Conservation (phyloP, 2,329 filamentous ascomycete genomes). For the Chaetomiaceae sp. region DNA sequence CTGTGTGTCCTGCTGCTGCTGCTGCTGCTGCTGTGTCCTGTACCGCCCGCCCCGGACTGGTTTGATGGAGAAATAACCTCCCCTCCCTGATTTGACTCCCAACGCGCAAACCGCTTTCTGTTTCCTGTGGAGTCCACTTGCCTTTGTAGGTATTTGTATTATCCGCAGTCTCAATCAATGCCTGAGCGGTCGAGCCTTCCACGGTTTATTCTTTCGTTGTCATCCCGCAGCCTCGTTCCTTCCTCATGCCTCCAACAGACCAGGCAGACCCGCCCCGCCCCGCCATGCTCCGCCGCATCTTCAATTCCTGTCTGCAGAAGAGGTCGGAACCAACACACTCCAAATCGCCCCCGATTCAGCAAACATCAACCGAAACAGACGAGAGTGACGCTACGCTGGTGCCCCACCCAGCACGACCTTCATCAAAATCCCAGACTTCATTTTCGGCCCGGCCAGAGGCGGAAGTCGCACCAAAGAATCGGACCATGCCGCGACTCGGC, state of each 20-base stretch:
- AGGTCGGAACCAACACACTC: slow-evolving; percentile 8
- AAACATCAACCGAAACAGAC: slow-evolving; percentile 21
- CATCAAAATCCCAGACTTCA: slow-evolving; percentile 1
- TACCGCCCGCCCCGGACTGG: too few relatives aligned
- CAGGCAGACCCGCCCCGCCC: neutral
- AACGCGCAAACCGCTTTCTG: neutral
- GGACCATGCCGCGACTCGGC: slow-evolving; percentile 11
- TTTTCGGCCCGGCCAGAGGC: neutral
- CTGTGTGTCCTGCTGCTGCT: neutral
- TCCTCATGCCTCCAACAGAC: neutral
- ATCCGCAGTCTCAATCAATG: too few relatives aligned
- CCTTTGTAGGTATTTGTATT: too few relatives aligned
- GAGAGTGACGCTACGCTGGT: slow-evolving; percentile 13
- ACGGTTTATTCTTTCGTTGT: neutral
- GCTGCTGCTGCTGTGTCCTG: too few relatives aligned
- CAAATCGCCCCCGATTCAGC: slow-evolving; percentile 13
- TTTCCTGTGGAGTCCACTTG: too few relatives aligned
- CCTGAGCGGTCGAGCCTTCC: too few relatives aligned
- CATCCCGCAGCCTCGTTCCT: neutral
- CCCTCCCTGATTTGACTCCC: neutral
- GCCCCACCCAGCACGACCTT: neutral
- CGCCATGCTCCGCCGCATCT: slow-evolving; percentile 18
- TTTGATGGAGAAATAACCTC: neutral
- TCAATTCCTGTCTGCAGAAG: slow-evolving; percentile 22
- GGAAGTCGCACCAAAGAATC: neutral